Percentiles rank a stretch among this genome's conserved stretches.
These are phyloP conservation scores for Steccherinum ochraceum DNA, from an alignment of 768 basidiomycete genomes.

Conservation along the genomic window DNA sequence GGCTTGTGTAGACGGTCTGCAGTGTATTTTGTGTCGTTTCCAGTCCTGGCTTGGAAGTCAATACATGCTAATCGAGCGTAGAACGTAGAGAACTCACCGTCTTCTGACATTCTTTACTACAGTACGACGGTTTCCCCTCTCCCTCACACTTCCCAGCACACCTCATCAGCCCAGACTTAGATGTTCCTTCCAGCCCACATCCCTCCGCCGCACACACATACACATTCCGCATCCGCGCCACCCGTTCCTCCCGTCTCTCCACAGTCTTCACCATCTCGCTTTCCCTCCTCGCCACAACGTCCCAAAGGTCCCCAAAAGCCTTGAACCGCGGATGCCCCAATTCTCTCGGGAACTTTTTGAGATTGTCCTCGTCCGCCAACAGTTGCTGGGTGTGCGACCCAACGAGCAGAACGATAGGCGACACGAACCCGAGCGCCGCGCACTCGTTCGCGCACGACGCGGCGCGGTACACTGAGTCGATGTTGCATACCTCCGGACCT, in stretches of 20 bases:
- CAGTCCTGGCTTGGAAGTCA: too few relatives aligned
- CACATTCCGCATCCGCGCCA: conserved; percentile 6
- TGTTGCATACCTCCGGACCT: background rate
- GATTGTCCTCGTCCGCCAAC: conserved; percentile 3
- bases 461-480: conserved; percentile 5
- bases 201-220: conserved; percentile 9
- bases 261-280: background rate
- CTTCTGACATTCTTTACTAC: conserved; percentile 7
- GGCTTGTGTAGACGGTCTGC: too few relatives aligned
- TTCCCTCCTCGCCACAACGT: conserved; percentile 1
- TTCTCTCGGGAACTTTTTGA: background rate
- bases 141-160: conserved; percentile 4
- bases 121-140: conserved; percentile 8
- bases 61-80: too few relatives aligned
- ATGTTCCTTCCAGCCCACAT: conserved; percentile 8
- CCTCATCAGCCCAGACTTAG: conserved; percentile 7
- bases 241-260: background rate
- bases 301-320: conserved; percentile 1
- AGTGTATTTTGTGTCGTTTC: conserved; percentile 8
- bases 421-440: conserved; percentile 2
- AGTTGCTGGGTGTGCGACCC: background rate
- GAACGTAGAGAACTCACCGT: background rate
- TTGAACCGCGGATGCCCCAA: background rate
- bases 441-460: conserved; percentile 4
- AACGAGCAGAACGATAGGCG: conserved; percentile 1